These are phyloP conservation scores for Populus euphratica DNA, from an alignment of 345 rosid species.

Conservation along the genomic window DNA sequence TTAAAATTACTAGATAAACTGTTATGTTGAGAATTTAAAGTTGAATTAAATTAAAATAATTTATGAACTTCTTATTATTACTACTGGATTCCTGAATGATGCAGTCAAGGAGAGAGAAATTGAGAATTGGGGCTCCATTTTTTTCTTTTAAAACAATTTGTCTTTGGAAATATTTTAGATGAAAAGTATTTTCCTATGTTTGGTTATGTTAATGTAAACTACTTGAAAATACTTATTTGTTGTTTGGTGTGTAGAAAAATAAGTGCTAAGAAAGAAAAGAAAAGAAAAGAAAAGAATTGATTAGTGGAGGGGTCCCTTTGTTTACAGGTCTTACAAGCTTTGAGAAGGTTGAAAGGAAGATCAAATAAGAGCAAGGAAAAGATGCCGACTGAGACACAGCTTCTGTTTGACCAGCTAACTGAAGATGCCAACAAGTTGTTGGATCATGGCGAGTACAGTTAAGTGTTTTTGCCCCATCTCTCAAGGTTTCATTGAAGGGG, in stretches of 20 bases:
- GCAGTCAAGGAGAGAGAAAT: background rate
- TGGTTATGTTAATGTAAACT: too few species aligned
- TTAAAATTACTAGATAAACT: background rate
- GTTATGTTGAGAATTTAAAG: background rate
- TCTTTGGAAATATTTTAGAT: background rate
- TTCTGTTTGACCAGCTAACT: conserved; percentile 88
- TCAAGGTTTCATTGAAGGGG: background rate
- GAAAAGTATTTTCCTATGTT: background rate
- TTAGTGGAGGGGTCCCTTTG: conserved; percentile 1
- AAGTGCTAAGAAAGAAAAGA: background rate
- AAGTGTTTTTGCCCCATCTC: conserved; percentile 32
- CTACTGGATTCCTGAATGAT: background rate
- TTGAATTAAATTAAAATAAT: background rate
- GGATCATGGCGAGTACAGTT: conserved; percentile 86
- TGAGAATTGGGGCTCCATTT: background rate
- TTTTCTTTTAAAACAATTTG: background rate
- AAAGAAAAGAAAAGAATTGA: background rate
- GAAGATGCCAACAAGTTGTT: conserved; percentile 86
- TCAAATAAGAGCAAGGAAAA: conserved; percentile 72
- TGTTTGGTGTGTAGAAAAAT: background rate
- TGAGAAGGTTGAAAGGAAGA: conserved; percentile 85
- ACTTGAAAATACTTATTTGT: background rate
- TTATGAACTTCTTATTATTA: background rate
- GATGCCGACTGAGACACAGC: conserved; percentile 76
- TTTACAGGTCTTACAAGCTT: conserved; percentile 75